Evolutionary conservation across 73 alveolate genomes (phyloP).

Genomic region (Effrenium voratum): DNA sequence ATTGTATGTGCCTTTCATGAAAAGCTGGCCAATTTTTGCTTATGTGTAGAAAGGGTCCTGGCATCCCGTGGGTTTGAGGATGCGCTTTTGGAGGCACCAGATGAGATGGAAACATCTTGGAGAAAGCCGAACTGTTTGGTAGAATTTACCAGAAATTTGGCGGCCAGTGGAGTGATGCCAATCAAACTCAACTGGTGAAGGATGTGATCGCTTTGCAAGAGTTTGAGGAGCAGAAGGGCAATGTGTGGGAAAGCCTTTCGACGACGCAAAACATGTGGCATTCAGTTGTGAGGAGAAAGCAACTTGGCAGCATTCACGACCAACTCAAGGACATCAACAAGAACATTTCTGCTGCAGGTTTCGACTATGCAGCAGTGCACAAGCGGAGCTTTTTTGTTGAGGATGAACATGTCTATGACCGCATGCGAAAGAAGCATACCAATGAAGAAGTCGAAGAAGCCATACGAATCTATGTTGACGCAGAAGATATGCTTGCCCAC

Average conservation of each 20-base stretch:
- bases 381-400: neutral
- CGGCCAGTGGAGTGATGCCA: neutral
- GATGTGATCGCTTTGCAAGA: neutral
- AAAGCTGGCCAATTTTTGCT: too few relatives aligned
- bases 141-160: neutral
- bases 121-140: constrained; percentile 5
- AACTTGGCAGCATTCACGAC: neutral
- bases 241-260: neutral
- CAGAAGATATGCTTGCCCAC: neutral
- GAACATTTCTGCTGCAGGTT: neutral
- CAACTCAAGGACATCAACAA: neutral
- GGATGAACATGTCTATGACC: neutral
- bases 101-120: too few relatives aligned
- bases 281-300: neutral
- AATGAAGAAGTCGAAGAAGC: neutral
- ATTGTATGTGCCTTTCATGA: too few relatives aligned
- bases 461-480: neutral
- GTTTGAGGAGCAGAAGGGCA: neutral
- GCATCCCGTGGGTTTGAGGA: too few relatives aligned
- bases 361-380: neutral
- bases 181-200: neutral
- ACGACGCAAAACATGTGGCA: neutral
- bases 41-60: too few relatives aligned
- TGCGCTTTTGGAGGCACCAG: too few relatives aligned
- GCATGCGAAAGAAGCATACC: neutral